Evolutionary conservation across 108 stramenopile species (phyloP).

Genomic region (Pseudonitzschia pungens): DNA sequence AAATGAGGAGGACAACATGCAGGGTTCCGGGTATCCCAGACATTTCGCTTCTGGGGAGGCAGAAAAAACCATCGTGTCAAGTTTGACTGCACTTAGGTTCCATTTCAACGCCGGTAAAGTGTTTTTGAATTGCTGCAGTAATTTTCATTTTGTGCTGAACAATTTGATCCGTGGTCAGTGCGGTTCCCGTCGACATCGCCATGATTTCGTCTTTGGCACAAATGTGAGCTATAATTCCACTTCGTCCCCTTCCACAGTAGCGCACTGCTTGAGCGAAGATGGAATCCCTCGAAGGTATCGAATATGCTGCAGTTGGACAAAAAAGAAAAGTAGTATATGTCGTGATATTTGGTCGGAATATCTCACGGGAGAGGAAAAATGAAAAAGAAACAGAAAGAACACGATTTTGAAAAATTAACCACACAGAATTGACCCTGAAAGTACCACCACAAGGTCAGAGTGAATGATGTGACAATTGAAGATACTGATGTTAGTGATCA

Average conservation of each 20-base stretch:
- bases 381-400: too few species aligned
- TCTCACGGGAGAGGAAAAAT: not conserved
- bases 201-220: not conserved
- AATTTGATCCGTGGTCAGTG: conserved; percentile 23
- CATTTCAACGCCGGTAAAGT: conserved; percentile 30
- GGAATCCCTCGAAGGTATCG: conserved; percentile 5
- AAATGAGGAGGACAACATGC: conserved; percentile 20
- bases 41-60: not conserved
- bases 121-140: conserved; percentile 34
- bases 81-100: conserved; percentile 21
- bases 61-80: conserved; percentile 29
- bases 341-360: not conserved
- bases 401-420: not conserved
- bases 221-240: not conserved
- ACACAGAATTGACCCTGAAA: too few species aligned
- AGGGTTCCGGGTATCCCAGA: conserved; percentile 15
- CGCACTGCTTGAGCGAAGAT: not conserved
- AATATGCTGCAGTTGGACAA: conserved; percentile 15
- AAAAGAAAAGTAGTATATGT: not conserved
- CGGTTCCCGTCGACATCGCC: conserved; percentile 7
- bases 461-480: too few species aligned
- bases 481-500: too few species aligned
- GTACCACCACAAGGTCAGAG: too few species aligned
- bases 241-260: not conserved
- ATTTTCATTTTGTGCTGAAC: conserved; percentile 32